A percentile compares a stretch with the other conserved stretches of the same genome.
These are phyloP conservation scores for Rubia occidens DNA, from an alignment of 305 asterid species.

Conservation along the genomic window DNA sequence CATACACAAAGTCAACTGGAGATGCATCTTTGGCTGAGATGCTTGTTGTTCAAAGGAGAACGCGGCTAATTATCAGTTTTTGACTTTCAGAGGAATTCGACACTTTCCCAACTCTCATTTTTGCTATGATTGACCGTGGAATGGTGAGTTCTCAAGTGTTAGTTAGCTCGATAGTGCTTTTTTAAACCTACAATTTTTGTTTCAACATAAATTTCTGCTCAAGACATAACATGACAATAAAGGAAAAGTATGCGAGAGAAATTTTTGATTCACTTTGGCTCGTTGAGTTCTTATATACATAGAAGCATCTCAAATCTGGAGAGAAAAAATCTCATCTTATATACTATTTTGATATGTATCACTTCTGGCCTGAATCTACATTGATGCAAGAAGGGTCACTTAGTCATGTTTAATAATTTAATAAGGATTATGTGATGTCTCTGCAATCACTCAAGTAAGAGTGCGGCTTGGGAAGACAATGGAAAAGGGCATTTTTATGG, in stretches of 20 bases:
- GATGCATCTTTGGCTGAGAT: slow-evolving; percentile 66
- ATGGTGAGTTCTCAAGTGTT: slow-evolving; percentile 45
- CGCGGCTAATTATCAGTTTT: slow-evolving; percentile 61
- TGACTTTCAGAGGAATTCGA: slow-evolving; percentile 84
- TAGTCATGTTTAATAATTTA: too few species aligned
- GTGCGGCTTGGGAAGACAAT: neutral
- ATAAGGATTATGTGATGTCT: too few species aligned
- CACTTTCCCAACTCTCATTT: slow-evolving; percentile 79
- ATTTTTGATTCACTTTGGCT: neutral
- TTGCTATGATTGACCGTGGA: slow-evolving; percentile 89
- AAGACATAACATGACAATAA: neutral
- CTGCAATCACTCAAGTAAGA: too few species aligned
- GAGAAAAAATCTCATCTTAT: too few species aligned
- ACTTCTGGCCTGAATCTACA: neutral
- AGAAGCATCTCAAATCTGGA: neutral
- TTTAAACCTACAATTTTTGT: neutral
- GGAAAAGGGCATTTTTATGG: too few species aligned
- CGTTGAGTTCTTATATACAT: neutral
- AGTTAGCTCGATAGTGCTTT: neutral
- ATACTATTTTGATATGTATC: neutral
- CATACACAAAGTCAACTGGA: slow-evolving; percentile 77
- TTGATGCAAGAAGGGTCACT: neutral
- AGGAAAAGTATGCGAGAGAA: neutral
- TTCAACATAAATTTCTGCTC: neutral
- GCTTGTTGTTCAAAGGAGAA: slow-evolving; percentile 84